Evolutionary conservation across 805 yeast species (phyloP), one percentile per base, ranked within the genome.

Genomic region (Kodamaea hsintzibuensis): DNA sequence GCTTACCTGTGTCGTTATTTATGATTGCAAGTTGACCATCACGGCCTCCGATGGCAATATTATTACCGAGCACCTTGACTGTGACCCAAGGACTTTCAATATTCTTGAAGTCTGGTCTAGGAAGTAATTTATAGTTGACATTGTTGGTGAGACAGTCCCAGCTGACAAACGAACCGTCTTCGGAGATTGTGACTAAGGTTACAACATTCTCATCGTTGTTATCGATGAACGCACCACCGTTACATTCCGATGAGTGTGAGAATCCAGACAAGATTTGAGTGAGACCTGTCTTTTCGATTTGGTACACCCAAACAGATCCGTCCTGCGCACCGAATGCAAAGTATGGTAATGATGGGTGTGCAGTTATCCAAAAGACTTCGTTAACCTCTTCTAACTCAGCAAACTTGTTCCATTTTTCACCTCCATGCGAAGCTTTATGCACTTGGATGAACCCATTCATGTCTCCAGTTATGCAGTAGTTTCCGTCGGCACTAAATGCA

Each of bases 281-380:
- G 51, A 88, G 70, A 45, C 65, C 46, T 13, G 55, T 51, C 49
- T 87, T 77, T 55, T 82, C 85, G 42, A 92, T 79, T 64, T 86
- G 89, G 67, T 91, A 95, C 25, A 87, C 90, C 96, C 97, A 93
- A 2, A 92, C 96, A 0, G 96, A 87, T 2, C 99, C 99, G 69
- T 92, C 97, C 7, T 79, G 76, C 18, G 91, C 93, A 57, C 98
- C 98, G 66, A 89, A 90, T 12, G 98, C 98, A 75, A 93, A 90
- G 47, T 89, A 81, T 19, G 85, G 81, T 65, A 85, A 86, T 17
- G 76, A 75, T 25, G 97, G 97, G 72, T 95, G 99, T 50, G 83
- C 79, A 30, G 79, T 70, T 50, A 93, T 77, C 96, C 96, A 91
- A 45, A 85, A 83, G 7, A 95, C 82, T 73, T 95, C 99, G 62